Evolutionary conservation across 495 filamentous ascomycete genomes (phyloP).

Genomic region (Pyrenopolyporus hunteri): DNA sequence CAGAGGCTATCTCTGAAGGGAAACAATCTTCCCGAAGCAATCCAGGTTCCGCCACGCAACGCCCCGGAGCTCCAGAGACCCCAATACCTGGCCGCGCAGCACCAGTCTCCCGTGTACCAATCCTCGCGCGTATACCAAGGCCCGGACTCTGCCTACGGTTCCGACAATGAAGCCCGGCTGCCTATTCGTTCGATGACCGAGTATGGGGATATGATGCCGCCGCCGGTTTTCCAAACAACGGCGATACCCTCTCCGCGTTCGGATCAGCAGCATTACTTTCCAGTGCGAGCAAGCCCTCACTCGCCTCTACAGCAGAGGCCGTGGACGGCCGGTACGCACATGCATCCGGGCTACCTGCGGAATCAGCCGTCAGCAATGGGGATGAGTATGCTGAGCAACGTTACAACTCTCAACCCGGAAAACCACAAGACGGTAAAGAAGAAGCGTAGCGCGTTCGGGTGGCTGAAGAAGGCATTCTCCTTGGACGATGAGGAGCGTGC

Average conservation of each 20-base stretch:
- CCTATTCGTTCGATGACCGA: constrained; percentile 43
- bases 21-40: constrained; percentile 50
- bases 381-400: constrained; percentile 58
- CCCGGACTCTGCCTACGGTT: constrained; percentile 60
- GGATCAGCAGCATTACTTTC: constrained; percentile 58
- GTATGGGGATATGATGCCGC: constrained; percentile 37
- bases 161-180: constrained; percentile 51
- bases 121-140: constrained; percentile 47
- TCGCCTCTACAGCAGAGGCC: constrained; percentile 62
- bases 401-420: constrained; percentile 44
- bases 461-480: constrained; percentile 64
- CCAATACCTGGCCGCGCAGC: constrained; percentile 29
- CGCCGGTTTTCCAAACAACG: constrained; percentile 45
- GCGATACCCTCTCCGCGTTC: constrained; percentile 56
- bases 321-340: constrained; percentile 54
- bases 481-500: constrained; percentile 62
- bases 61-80: constrained; percentile 41
- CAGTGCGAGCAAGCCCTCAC: constrained; percentile 60
- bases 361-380: constrained; percentile 57
- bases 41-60: constrained; percentile 50
- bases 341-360: constrained; percentile 40
- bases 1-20: constrained; percentile 56
- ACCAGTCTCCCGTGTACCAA: constrained; percentile 26
- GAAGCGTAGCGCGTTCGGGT: constrained; percentile 64
- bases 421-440: constrained; percentile 56